phyloP scores from a whole-genome alignment of 2,329 filamentous ascomycete genomes.

The Ophiostoma populinum region DNA sequence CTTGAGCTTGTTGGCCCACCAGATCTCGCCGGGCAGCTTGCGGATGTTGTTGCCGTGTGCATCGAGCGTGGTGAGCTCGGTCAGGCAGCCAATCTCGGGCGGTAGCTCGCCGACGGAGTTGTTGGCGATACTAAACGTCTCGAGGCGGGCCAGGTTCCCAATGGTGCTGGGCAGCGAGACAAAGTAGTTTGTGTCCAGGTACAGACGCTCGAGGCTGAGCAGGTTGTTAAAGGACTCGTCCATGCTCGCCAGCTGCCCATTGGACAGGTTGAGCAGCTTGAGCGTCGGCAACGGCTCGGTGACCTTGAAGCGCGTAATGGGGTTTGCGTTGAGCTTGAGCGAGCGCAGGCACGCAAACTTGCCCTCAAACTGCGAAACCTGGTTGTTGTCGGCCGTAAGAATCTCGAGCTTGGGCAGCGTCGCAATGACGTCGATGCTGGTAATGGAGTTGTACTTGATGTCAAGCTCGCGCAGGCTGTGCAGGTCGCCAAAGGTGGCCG shows the following conservation, averaged over 20 bases:
- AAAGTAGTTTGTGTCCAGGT: slow-evolving; percentile 90
- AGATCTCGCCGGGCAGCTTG: slow-evolving; percentile 80
- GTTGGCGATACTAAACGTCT: slow-evolving; percentile 86
- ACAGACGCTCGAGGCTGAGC: slow-evolving; percentile 69
- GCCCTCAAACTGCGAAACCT: slow-evolving; percentile 75
- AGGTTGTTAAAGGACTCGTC: slow-evolving; percentile 81
- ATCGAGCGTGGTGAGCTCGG: slow-evolving; percentile 71
- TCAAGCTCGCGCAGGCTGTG: slow-evolving; percentile 76
- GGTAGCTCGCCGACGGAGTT: slow-evolving; percentile 77
- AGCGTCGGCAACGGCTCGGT: slow-evolving; percentile 60
- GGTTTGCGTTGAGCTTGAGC: slow-evolving; percentile 84
- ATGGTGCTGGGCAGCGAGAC: slow-evolving; percentile 76
- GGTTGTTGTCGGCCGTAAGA: slow-evolving; percentile 81
- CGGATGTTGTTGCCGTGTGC: slow-evolving; percentile 86
- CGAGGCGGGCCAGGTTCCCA: slow-evolving; percentile 63
- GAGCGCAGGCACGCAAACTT: slow-evolving; percentile 73
- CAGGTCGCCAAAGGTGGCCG: slow-evolving; percentile 54
- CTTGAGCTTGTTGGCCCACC: slow-evolving; percentile 82
- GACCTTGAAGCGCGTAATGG: slow-evolving; percentile 84
- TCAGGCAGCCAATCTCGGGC: slow-evolving; percentile 71
- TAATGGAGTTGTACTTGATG: slow-evolving; percentile 81
- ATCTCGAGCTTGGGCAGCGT: slow-evolving; percentile 75
- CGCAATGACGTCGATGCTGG: slow-evolving; percentile 74
- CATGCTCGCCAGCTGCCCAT: slow-evolving; percentile 77
- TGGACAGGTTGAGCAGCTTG: slow-evolving; percentile 75